Percentiles rank a stretch among this genome's conserved stretches.
phyloP scores from a whole-genome alignment of 352 stramenopile genomes.

The Globisporangium nunn region DNA sequence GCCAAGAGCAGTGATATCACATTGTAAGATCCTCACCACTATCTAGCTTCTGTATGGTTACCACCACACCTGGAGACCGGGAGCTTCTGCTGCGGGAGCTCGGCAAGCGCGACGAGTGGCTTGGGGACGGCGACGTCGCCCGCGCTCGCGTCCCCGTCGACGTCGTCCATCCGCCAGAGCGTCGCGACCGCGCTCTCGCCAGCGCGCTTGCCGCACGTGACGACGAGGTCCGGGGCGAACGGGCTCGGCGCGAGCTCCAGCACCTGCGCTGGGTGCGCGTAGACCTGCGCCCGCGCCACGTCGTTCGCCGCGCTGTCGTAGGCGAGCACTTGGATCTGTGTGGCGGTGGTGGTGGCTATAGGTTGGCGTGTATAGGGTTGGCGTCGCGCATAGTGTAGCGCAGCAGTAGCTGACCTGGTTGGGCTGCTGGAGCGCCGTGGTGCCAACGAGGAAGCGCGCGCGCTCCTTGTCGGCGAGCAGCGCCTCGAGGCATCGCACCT shows the following conservation, averaged over 20 bases:
- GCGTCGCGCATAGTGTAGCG: neutral
- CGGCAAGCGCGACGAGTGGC: slow-evolving; percentile 26
- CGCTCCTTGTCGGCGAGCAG: slow-evolving; percentile 54
- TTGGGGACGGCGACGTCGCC: slow-evolving; percentile 8
- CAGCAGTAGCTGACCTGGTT: slow-evolving; percentile 41
- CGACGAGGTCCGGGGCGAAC: slow-evolving; percentile 35
- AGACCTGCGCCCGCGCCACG: slow-evolving; percentile 30
- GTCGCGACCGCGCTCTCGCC: slow-evolving; percentile 26
- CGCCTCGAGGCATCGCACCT: slow-evolving; percentile 66
- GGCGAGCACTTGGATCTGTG: slow-evolving; percentile 56
- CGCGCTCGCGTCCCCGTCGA: slow-evolving; percentile 11
- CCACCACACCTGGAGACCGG: slow-evolving; percentile 33
- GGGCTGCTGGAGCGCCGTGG: slow-evolving; percentile 44
- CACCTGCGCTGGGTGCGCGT: slow-evolving; percentile 39
- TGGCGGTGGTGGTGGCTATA: neutral
- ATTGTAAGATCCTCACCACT: neutral
- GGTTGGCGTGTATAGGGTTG: neutral
- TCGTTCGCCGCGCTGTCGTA: slow-evolving; percentile 34
- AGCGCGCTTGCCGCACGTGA: slow-evolving; percentile 43
- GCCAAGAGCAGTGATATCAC: neutral
- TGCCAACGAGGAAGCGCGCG: slow-evolving; percentile 63
- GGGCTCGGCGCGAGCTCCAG: slow-evolving; percentile 43
- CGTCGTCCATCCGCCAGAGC: slow-evolving; percentile 39
- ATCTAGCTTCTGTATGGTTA: neutral
- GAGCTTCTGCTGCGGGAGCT: slow-evolving; percentile 36